Conservation (phyloP, 768 basidiomycete genomes). For the Porphyrellus cyaneotinctus region DNA sequence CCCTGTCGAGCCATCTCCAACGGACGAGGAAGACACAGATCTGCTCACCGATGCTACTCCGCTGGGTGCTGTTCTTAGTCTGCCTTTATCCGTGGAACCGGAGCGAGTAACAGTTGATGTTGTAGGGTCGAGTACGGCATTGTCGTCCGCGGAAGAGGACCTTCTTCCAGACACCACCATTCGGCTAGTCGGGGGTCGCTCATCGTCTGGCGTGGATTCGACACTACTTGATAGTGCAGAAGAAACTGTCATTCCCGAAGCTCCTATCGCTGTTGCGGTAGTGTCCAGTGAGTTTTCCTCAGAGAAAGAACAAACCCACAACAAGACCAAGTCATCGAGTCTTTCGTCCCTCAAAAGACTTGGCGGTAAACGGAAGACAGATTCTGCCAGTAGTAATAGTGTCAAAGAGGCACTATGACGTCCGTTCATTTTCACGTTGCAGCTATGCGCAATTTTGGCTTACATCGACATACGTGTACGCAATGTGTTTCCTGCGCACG, state of each 20-base stretch:
- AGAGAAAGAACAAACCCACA: conserved; percentile 39
- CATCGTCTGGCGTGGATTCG: conserved; percentile 31
- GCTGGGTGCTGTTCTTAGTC: conserved; percentile 30
- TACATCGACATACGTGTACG: conserved; percentile 21
- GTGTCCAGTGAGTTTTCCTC: conserved; percentile 25
- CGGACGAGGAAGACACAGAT: conserved; percentile 39
- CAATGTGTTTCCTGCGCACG: conserved; percentile 13
- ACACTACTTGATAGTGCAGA: conserved; percentile 33
- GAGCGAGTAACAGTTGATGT: conserved; percentile 5
- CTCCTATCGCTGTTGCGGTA: conserved; percentile 34
- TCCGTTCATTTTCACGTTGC: conserved; percentile 10
- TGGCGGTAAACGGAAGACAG: conserved; percentile 50
- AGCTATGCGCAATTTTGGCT: conserved; percentile 14
- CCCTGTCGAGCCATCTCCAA: conserved; percentile 20
- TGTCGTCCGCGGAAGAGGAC: conserved; percentile 14
- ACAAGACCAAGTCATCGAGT: conserved; percentile 51
- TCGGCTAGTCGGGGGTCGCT: conserved; percentile 57
- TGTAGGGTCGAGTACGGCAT: conserved; percentile 8
- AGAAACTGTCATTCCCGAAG: conserved; percentile 33
- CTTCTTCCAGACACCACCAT: conserved; percentile 42
- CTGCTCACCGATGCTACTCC: conserved; percentile 46
- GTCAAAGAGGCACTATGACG: conserved; percentile 38
- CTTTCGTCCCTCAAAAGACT: conserved; percentile 56
- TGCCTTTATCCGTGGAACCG: conserved; percentile 22
- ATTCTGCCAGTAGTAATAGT: conserved; percentile 45